phyloP scores from a whole-genome alignment of 202 grass and related monocot species.

The Zizania palustris region DNA sequence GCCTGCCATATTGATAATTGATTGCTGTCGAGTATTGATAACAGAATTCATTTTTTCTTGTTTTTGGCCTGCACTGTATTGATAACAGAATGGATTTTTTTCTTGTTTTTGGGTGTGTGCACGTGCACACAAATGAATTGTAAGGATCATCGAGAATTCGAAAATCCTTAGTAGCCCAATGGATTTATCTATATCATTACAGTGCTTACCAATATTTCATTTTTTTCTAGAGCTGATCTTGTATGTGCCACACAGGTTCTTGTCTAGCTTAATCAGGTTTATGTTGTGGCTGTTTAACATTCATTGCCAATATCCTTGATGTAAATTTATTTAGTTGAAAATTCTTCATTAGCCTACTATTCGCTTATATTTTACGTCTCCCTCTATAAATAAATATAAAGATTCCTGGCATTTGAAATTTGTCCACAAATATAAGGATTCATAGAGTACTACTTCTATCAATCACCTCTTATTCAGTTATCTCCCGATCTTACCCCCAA shows the following conservation, averaged over 20 bases:
- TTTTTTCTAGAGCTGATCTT: not conserved
- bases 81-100: slow-evolving; percentile 6
- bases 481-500: no score
- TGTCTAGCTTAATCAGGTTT: not conserved
- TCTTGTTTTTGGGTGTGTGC: not conserved
- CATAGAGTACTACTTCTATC: no score
- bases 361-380: not conserved
- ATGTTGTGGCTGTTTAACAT: not conserved
- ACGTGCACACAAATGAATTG: no score
- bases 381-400: not conserved
- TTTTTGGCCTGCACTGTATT: no score
- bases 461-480: no score
- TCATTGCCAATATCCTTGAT: not conserved
- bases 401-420: no score
- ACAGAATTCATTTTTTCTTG: no score
- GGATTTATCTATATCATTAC: not conserved
- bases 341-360: not conserved
- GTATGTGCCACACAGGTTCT: not conserved
- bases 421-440: no score
- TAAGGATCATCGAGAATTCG: not conserved
- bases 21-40: no score
- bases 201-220: not conserved
- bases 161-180: not conserved
- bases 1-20: no score
- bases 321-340: slow-evolving; percentile 13